These are phyloP conservation scores for Uronychia setigera DNA, from an alignment of 73 alveolate species.

Conservation along the genomic window DNA sequence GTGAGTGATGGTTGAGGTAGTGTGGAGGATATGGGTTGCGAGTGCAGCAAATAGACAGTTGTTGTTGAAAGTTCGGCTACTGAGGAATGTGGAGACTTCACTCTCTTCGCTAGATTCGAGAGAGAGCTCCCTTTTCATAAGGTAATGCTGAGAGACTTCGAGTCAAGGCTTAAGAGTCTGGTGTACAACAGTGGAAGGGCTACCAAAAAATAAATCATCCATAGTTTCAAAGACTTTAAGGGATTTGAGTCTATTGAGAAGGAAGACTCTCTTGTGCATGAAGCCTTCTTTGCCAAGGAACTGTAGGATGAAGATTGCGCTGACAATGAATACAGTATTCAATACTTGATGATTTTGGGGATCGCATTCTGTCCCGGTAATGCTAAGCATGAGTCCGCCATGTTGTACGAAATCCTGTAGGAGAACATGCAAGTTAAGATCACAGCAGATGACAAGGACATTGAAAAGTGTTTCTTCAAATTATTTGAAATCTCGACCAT, in stretches of 20 bases:
- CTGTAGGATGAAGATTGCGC: not conserved
- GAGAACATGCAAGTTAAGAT: not conserved
- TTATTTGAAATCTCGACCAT: not conserved
- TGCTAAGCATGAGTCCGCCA: not conserved
- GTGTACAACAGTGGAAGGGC: not conserved
- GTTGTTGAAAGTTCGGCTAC: not conserved
- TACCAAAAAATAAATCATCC: not conserved
- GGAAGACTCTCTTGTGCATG: not conserved
- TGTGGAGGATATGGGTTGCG: constrained; percentile 4
- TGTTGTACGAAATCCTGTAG: not conserved
- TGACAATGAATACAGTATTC: not conserved
- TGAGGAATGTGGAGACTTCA: not conserved
- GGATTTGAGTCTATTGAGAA: not conserved
- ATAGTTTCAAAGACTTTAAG: not conserved
- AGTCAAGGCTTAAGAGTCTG: not conserved
- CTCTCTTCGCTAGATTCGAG: not conserved
- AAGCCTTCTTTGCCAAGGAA: not conserved
- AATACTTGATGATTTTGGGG: not conserved
- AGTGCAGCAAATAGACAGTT: not conserved
- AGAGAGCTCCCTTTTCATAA: not conserved
- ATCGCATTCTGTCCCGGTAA: not conserved
- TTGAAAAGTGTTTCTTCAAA: not conserved
- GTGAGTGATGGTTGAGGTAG: constrained; percentile 4
- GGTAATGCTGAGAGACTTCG: not conserved
- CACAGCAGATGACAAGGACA: not conserved